Evolutionary conservation across 768 basidiomycete genomes (phyloP).

Genomic region (Coprinopsis strossmayeri): DNA sequence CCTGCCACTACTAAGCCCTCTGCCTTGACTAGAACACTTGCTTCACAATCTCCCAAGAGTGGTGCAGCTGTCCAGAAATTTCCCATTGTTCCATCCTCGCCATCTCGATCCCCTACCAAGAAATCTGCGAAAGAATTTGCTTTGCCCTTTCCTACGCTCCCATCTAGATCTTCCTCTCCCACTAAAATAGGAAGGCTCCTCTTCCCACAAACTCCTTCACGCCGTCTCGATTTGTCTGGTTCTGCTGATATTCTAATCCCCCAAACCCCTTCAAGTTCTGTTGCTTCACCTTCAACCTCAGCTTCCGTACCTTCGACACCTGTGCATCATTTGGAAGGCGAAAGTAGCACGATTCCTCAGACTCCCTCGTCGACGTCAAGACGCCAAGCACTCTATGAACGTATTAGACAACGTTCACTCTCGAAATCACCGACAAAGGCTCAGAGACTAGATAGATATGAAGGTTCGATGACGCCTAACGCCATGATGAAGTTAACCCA

Average conservation of each 20-base stretch:
- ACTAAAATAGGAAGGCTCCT: conserved; percentile 41
- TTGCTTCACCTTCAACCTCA: conserved; percentile 24
- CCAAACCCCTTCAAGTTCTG: conserved; percentile 37
- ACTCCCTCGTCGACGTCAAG: conserved; percentile 67
- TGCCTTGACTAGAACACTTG: conserved; percentile 61
- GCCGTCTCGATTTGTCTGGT: conserved; percentile 17
- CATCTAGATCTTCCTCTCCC: conserved; percentile 32
- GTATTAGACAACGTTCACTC: conserved; percentile 67
- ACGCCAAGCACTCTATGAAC: conserved; percentile 75
- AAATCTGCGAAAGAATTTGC: conserved; percentile 30
- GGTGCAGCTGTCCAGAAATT: conserved; percentile 35
- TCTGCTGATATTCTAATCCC: conserved; percentile 30
- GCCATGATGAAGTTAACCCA: conserved; percentile 50
- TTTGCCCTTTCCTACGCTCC: conserved; percentile 44
- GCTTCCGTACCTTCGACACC: conserved; percentile 57
- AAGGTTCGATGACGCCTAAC: conserved; percentile 8
- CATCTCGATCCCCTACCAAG: conserved; percentile 37
- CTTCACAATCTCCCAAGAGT: conserved; percentile 69
- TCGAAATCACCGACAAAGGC: conserved; percentile 61
- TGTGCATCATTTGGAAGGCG: conserved; percentile 49
- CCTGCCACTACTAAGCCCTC: conserved; percentile 49
- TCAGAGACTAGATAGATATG: conserved; percentile 26
- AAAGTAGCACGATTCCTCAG: conserved; percentile 49
- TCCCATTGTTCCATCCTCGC: conserved; percentile 33
- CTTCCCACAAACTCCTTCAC: conserved; percentile 64